Base-by-base conservation (phyloP, 1,139 yeast genomes). In the Yamadazyma dushanensis region DNA sequence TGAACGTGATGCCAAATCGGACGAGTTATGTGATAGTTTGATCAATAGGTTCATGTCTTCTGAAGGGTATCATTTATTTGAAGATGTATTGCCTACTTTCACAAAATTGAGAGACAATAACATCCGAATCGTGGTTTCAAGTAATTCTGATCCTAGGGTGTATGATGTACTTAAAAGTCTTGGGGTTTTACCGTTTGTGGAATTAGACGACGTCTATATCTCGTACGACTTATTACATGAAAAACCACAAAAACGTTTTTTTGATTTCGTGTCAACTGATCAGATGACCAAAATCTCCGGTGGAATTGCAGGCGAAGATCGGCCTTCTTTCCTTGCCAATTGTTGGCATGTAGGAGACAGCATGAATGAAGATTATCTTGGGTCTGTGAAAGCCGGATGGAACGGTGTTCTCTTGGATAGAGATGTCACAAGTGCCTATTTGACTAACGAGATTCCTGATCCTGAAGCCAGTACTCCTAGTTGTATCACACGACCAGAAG, bases 261-360 rank as follows among this genome's bases (percentile, higher is more conserved):
- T 72, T 51, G 65, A 73, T 21, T 39, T 50, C 14, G 70, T 77
- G 6, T 41, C 61, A 2, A 36, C 51, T 35, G 13, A 37, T 7
- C 38, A 41, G 18, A 34, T 43, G 13, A 9, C 17, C 4, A 37
- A 30, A 17, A 13, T 29, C n/a, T 10, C 17, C 3, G 37, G 37
- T 1, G 9, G 26, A 6, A 11, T 22, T 11, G 23, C 32, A 7
- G 36, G 27, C 19, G 36, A 41, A 4, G 47, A 43, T 2, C 41
- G 43, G 35, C 29, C 47, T 9, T 37, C 26, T 19, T 56, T 44
- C 37, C 40, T 58, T 18, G 44, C 59, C 25, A 48, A 54, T 31
- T 54, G 70, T 38, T 81, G 85, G 85, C 90, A 83, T 51, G 61
- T 81, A 27, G 90, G 90, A 0, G 89, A 83, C 52, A 77, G 73